Conservation (phyloP, 176 grass and related monocot genomes). For the Areca catechu region DNA sequence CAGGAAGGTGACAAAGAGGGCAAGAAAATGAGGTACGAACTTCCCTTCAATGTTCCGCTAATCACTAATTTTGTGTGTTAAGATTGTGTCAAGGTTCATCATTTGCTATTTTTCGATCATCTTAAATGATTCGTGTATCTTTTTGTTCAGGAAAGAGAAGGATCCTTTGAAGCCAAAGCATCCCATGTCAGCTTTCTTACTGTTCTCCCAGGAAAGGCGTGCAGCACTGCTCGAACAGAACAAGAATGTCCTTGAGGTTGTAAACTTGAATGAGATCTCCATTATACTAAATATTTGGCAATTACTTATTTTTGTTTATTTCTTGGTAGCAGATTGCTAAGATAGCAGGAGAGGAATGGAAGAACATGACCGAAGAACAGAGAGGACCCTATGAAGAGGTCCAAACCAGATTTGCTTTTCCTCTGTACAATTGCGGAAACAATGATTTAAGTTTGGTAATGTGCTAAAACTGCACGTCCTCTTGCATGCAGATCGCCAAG, state of each 20-base stretch:
- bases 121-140: background rate
- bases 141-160: conserved; percentile 53
- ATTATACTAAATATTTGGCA: background rate
- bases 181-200: conserved; percentile 70
- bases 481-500: conserved; percentile 33
- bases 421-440: too few relatives aligned
- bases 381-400: conserved; percentile 59
- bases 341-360: conserved; percentile 85
- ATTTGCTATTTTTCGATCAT: background rate
- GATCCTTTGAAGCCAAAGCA: conserved; percentile 80
- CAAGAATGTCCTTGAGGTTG: conserved; percentile 64
- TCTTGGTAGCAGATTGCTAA: conserved; percentile 41
- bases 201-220: conserved; percentile 64
- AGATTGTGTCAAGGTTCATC: too few relatives aligned
- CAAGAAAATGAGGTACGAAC: conserved; percentile 45
- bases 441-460: too few relatives aligned
- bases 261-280: background rate
- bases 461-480: background rate
- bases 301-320: conserved; percentile 9
- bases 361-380: conserved; percentile 46
- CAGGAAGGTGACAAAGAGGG: conserved; percentile 34
- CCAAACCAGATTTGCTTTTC: too few relatives aligned
- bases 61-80: too few relatives aligned
- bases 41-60: background rate
- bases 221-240: conserved; percentile 33